A percentile compares a stretch with the other conserved stretches of the same genome.
Conservation (phyloP, 1,139 yeast genomes). For the Kodamaea anthophila region DNA sequence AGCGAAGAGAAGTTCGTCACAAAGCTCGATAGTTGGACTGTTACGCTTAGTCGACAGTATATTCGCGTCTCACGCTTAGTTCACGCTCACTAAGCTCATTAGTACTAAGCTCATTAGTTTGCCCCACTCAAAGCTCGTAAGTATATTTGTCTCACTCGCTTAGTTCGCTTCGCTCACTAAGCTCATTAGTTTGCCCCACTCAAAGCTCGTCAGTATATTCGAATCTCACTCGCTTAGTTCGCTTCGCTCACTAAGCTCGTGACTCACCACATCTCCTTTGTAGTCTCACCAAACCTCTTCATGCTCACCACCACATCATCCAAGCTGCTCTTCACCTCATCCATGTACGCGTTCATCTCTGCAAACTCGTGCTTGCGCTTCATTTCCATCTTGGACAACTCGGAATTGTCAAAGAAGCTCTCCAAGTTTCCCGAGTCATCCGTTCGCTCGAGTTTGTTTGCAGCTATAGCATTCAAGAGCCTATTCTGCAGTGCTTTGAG, state of each 20-base stretch:
- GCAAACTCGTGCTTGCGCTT: constrained; percentile 31
- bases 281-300: constrained; percentile 37
- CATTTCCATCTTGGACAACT: constrained; percentile 10
- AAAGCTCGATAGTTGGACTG: too few species aligned
- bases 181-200: too few species aligned
- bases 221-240: background rate
- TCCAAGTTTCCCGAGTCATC: constrained; percentile 8
- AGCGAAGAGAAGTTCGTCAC: too few species aligned
- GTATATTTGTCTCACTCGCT: background rate
- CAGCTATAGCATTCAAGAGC: constrained; percentile 51
- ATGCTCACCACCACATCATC: constrained; percentile 33
- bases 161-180: background rate
- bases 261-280: constrained; percentile 32
- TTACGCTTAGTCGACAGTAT: too few species aligned
- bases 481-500: constrained; percentile 58
- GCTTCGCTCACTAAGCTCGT: too few species aligned
- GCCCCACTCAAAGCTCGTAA: too few species aligned
- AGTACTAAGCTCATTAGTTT: too few species aligned
- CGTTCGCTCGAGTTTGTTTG: constrained; percentile 22
- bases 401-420: constrained; percentile 16
- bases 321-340: constrained; percentile 28
- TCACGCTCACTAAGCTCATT: too few species aligned
- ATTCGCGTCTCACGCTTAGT: background rate
- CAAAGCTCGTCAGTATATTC: too few species aligned
- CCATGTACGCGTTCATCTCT: constrained; percentile 33